These are phyloP conservation scores for Sugiyamaella smithiae DNA, from an alignment of 805 yeast species.

Conservation along the genomic window DNA sequence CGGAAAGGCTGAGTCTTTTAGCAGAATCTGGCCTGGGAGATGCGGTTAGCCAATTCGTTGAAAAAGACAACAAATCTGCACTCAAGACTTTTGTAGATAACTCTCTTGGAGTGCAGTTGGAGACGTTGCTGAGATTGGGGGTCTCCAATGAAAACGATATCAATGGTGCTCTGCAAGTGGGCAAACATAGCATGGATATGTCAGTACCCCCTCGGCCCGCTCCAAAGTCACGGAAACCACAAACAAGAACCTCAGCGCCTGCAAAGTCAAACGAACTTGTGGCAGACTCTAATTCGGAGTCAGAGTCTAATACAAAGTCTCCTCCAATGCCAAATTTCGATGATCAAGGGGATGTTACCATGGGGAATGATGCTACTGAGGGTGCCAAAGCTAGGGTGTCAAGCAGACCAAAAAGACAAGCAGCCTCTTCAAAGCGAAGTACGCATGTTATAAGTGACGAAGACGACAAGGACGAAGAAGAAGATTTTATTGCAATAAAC, in stretches of 20 bases:
- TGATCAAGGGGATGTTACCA: no score
- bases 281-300: no score
- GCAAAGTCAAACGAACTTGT: no score
- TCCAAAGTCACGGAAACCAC: no score
- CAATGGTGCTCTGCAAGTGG: constrained; percentile 9
- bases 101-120: constrained; percentile 29
- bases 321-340: no score
- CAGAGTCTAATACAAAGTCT: no score
- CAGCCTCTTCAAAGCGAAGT: no score
- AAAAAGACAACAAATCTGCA: constrained; percentile 76
- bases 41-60: constrained; percentile 69
- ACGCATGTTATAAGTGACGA: neutral
- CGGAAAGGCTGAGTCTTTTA: constrained; percentile 63
- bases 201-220: neutral
- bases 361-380: no score
- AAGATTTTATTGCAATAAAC: neutral
- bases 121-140: constrained; percentile 24
- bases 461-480: neutral
- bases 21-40: constrained; percentile 72
- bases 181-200: neutral
- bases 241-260: no score
- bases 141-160: constrained; percentile 15
- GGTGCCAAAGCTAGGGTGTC: neutral
- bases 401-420: no score
- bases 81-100: constrained; percentile 45